Evolutionary conservation across 2,329 filamentous ascomycete genomes (phyloP).

Genomic region (Lecanicillium sp.): DNA sequence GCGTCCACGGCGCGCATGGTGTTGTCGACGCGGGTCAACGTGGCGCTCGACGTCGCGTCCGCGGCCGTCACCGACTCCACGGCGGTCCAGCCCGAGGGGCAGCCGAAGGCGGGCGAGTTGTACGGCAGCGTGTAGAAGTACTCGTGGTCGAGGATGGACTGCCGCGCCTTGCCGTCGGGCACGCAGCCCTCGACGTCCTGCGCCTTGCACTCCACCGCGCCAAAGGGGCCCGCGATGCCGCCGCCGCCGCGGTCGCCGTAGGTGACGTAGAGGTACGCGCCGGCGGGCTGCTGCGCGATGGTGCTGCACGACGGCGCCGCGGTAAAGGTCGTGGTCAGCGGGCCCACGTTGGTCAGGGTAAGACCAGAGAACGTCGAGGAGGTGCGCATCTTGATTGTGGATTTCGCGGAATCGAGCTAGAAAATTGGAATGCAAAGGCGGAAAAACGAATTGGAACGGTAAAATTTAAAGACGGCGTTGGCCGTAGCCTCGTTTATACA

Average conservation of each 20-base stretch:
- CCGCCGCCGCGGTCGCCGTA: background rate
- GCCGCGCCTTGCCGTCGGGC: background rate
- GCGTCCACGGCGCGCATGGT: background rate
- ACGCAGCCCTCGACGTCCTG: background rate
- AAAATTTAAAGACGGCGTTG: too few relatives aligned
- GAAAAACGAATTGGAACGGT: too few relatives aligned
- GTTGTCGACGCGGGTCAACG: background rate
- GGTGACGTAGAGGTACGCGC: background rate
- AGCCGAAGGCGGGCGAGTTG: background rate
- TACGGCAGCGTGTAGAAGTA: background rate
- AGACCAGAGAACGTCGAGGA: too few relatives aligned
- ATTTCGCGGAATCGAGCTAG: too few relatives aligned
- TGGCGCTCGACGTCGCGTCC: background rate
- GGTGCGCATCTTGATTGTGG: too few relatives aligned
- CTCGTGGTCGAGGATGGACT: background rate
- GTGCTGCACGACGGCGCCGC: background rate
- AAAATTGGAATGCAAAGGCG: too few relatives aligned
- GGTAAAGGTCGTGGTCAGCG: background rate
- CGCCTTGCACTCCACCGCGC: slow-evolving; percentile 1
- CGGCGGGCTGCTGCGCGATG: background rate
- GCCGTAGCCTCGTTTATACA: too few relatives aligned
- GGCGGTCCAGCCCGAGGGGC: background rate
- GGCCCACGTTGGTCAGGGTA: slow-evolving; percentile 4
- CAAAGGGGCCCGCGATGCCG: background rate
- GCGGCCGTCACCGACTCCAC: background rate